phyloP scores from a whole-genome alignment of 2,329 filamentous ascomycete species.

The Trichoderma harzianum region DNA sequence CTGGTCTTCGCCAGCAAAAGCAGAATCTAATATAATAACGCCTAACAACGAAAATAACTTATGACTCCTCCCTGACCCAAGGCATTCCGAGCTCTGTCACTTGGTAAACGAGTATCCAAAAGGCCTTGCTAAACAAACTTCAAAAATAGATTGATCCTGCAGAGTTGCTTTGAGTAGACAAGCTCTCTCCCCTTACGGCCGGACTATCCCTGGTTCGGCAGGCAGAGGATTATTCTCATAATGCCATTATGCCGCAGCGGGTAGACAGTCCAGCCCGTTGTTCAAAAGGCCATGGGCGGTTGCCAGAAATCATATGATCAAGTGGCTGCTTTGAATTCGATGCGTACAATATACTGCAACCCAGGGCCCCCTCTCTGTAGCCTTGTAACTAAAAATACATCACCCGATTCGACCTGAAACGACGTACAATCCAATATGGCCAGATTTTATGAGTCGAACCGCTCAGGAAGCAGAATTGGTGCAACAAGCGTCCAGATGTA shows the following conservation, averaged over 20 bases:
- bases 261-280: neutral
- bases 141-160: neutral
- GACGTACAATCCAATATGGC: neutral
- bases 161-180: neutral
- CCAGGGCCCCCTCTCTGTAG: neutral
- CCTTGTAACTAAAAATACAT: neutral
- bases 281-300: neutral
- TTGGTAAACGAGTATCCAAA: neutral
- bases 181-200: neutral
- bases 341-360: neutral
- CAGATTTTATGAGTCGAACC: conserved; percentile 60
- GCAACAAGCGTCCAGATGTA: conserved; percentile 92
- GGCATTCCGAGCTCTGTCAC: neutral
- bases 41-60: neutral
- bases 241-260: neutral
- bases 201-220: neutral
- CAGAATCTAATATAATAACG: neutral
- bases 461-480: conserved; percentile 78
- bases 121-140: neutral
- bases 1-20: neutral
- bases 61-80: neutral
- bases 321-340: neutral
- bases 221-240: neutral
- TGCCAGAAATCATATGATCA: neutral
- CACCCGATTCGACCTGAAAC: neutral